Base-by-base conservation (phyloP, 2,329 filamentous ascomycete genomes). In the Lasiodiplodia sp. region DNA sequence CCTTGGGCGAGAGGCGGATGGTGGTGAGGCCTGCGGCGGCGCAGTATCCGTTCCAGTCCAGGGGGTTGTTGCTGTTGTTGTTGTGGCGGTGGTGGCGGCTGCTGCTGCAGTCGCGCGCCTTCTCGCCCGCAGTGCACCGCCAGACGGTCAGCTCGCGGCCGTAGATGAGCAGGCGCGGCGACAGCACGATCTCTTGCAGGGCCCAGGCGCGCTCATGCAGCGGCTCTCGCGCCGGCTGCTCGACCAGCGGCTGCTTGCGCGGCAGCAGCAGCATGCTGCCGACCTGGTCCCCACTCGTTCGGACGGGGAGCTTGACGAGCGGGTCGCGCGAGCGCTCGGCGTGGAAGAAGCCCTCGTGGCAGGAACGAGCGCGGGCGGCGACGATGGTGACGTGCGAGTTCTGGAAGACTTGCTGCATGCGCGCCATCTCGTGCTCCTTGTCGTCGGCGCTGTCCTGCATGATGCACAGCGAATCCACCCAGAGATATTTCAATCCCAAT, bases 391-490 rank as follows among this genome's bases (percentile, higher is more conserved):
- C 47, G 51, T 66, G 47, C 3, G 63, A 55, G 47, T 56, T 66
- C 63, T 56, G 49, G 63, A 66, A 66, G 21, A 66, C 25, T 6
- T 56, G 63, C 34, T 66, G 49, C 63, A 66, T 66, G 25, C 63
- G 63, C 18, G 63, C 49, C 34, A 55, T 66, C 37, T 69, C 65
- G 11, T 23, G 52, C 56, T 67, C 56, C 64, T 47, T 62, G 64
- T 69, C 68, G 18, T 34, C 64, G 2, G 31, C 25, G 34, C 23
- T 47, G 44, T 68, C 68, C 49, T 69, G 68, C 12, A 69, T 56
- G 23, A 69, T 68, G 65, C 68, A 69, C 11, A 69, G 53, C 18
- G 68, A 53, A 23, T 69, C 68, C 18, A 70, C 53, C 69, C 69
- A 70, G 37, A 70, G 60, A 44, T 70, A 70, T 55, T 38, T 44